Percentiles rank a stretch among this genome's conserved stretches.
Evolutionary conservation across 148 eudicot species (phyloP).

Genomic region (Fagopyrum homotropicum): DNA sequence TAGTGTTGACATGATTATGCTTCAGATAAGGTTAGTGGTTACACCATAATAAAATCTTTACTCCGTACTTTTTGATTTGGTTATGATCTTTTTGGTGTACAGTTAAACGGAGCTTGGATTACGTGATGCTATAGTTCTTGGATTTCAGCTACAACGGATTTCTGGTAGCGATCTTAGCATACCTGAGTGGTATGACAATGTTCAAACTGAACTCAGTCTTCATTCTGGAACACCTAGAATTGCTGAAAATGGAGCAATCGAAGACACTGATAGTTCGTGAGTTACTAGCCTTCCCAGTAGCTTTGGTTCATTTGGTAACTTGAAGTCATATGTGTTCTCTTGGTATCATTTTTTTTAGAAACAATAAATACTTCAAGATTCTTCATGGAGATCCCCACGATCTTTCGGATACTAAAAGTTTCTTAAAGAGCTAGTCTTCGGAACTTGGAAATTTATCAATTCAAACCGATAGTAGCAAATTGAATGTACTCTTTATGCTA

Average conservation of each 20-base stretch:
- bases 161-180: constrained; percentile 87
- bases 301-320: background rate
- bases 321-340: background rate
- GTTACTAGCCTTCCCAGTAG: constrained; percentile 19
- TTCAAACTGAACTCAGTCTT: constrained; percentile 76
- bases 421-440: constrained; percentile 77
- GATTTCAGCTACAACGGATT: constrained; percentile 86
- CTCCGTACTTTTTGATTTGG: background rate
- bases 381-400: constrained; percentile 88
- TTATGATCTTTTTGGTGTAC: constrained; percentile 3
- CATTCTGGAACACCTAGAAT: constrained; percentile 73
- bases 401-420: constrained; percentile 78
- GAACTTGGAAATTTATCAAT: too few species aligned
- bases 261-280: constrained; percentile 43
- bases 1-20: constrained; percentile 18
- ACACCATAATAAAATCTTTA: background rate
- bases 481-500: too few species aligned
- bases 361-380: constrained; percentile 67
- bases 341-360: constrained; percentile 26
- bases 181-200: constrained; percentile 95
- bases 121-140: constrained; percentile 97
- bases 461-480: too few species aligned
- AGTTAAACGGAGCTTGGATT: constrained; percentile 97
- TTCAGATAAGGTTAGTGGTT: too few species aligned
- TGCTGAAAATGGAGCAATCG: constrained; percentile 25